Evolutionary conservation across 2,329 filamentous ascomycete species (phyloP), one percentile per base, ranked within the genome.

Genomic region (Colletotrichum sp.): DNA sequence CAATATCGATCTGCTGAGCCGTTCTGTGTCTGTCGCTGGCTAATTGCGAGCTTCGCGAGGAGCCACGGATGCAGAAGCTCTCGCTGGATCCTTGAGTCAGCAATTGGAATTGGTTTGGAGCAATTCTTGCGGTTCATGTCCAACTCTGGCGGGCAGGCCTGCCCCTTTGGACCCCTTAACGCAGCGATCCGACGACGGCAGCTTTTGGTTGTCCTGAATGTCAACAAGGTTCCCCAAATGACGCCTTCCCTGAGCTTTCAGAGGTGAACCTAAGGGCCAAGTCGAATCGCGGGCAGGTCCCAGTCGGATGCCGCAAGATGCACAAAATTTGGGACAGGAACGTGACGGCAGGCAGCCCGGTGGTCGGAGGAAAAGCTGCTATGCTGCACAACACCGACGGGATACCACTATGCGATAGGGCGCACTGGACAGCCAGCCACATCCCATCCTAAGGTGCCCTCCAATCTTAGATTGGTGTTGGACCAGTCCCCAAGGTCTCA

Each of bases 341-440:
- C 70, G 66, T 65, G 66, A 70, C 54, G 66, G 21, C 13, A 69
- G 34, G 21, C 24, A 47, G 59, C 65, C 65, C 66, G 43, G 58
- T 72, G 65, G 65, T 72, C 65, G 59, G 33, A 72, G 69, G 68
- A 55, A 24, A 33, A 43, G 47, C 65, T 58, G 27, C 58, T 31
- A 51, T 33, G 55, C 55, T 61, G 27, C 65, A 31, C 54, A 21
- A 38, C n/a, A 31, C 33, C 54, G 54, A 59, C 47, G 47, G 58
- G 27, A 51, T 51, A 69, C n/a, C 43, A 51, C 61, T 51, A 55
- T 65, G 66, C 51, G 16, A 29, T 54, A 65, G 66, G 70, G 66
- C 70, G 70, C 47, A 62, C 57, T 72, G 36, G 51, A 69, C 70
- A 69, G 70, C 65, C 70, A 69, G 70, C 65, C 66, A 64, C 31